These are phyloP conservation scores for Sphaerulina populicola DNA, from an alignment of 2,329 filamentous ascomycete species.

Conservation along the genomic window DNA sequence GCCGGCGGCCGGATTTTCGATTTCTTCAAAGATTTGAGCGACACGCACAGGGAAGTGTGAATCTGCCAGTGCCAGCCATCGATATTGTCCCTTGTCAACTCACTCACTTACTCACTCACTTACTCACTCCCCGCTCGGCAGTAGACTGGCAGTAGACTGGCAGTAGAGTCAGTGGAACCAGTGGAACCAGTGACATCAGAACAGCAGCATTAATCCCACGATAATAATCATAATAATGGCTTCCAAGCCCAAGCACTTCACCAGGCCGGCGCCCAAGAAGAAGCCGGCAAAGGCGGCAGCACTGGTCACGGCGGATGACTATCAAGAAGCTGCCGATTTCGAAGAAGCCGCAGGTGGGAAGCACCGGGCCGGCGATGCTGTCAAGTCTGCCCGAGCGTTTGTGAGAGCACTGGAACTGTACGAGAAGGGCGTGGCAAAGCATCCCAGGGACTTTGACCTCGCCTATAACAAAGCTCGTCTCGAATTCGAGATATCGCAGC, in stretches of 20 bases:
- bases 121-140: not conserved
- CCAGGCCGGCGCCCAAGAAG: slow-evolving; percentile 27
- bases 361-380: slow-evolving; percentile 63
- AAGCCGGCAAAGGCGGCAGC: slow-evolving; percentile 34
- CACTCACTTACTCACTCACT: not conserved
- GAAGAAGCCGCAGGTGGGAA: slow-evolving; percentile 66
- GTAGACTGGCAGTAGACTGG: no score
- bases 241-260: slow-evolving; percentile 28
- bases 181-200: no score
- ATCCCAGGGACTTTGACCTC: slow-evolving; percentile 58
- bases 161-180: no score
- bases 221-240: slow-evolving; percentile 18
- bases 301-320: slow-evolving; percentile 59
- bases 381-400: slow-evolving; percentile 55
- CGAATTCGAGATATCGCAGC: slow-evolving; percentile 61
- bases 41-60: slow-evolving; percentile 1
- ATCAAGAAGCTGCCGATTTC: slow-evolving; percentile 58
- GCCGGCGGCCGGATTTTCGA: not conserved
- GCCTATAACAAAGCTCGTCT: slow-evolving; percentile 69
- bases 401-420: slow-evolving; percentile 59
- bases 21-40: not conserved
- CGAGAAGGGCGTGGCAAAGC: slow-evolving; percentile 52
- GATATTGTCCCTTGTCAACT: not conserved
- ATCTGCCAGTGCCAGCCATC: not conserved
- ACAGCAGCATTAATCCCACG: not conserved